Base-by-base conservation (phyloP, 2,329 filamentous ascomycete genomes). In the Colletotrichum higginsianum region DNA sequence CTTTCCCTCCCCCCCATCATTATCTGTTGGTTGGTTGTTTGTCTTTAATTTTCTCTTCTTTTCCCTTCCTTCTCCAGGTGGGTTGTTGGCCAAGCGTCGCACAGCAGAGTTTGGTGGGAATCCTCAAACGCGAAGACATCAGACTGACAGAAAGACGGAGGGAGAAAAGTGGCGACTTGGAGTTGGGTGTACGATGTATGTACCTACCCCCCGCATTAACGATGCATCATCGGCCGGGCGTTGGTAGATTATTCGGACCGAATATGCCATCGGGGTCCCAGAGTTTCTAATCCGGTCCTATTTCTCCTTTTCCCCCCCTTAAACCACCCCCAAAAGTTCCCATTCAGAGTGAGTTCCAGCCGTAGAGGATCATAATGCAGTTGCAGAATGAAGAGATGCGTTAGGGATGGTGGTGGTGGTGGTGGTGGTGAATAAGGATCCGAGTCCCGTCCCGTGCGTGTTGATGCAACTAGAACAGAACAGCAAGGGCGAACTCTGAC, bases 231-330 rank as follows among this genome's bases (percentile, higher is more conserved):
- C n/a, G 30, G 26, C 44, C 56, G 49, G 44, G 26, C 21, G 63
- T 21, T 50, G 56, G 44, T 35, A 9, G 30, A 35, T 35, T 52
- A 71, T 67, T 70, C 67, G 67, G 67, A 40, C 67, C 67, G 63
- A 56, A 62, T 58, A 23, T 12, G n/a, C 56, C 21, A 23, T 68
- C 16, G 26, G 35, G 26, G 30, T 35, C n/a, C 18, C 44, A 47
- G 44, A 18, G 18, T 47, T 47, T 47, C 18, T n/a, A 9, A 9
- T 5, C 44, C 16, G 21, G 38, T 21, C 26, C 57, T 52, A 23
- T 4, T 47, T n/a, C 23, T 7, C 21, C 21, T 26, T 3, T 46
- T 11, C 1, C 1, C 42, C 15, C 18, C 42, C 42, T 11, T 18
- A 7, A 46, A 16, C 16, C 42, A 13, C 42, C 42, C 1, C 42